Evolutionary conservation across 306 rosid species (phyloP), one percentile per base, ranked within the genome.

Genomic region (Rosa chinensis): DNA sequence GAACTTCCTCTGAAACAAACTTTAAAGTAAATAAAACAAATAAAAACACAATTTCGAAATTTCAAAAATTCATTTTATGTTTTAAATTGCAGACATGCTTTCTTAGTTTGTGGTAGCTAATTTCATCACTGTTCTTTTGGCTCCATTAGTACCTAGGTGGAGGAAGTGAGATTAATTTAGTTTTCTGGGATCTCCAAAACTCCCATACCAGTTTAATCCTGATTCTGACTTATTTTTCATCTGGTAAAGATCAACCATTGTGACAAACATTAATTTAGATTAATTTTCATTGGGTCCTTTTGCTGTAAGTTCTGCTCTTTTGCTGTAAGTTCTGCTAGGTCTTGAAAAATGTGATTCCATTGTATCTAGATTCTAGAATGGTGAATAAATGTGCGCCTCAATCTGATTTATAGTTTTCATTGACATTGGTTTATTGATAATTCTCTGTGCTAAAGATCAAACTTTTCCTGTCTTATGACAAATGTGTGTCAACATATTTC

Each of bases 361-460:
- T 75, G 32, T 17, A 43, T 10, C 5, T 45, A 28, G 44, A 10
- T 61, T 25, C n/a, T 7, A 75, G 56, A 56, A 39, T 25, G 20
- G 23, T 40, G 52, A 39, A 21, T 62, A 40, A 56, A 40, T 56
- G 40, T 5, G 39, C 14, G 4, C 18, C 67, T 40, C 68, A 56
- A 64, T 40, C 61, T 56, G 53, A 42, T 42, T 74, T 8, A 23
- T 56, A n/a, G 8, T 56, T 42, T 52, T 6, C 64, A 73, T 75
- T 62, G 44, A 61, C 63, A 50, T 73, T 43, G 28, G 52, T 66
- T 43, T 67, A 74, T 53, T 7, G 69, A 45, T 55, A 48, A 10
- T 48, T 68, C 25, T 68, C 20, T 61, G 56, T 42, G 56, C 45
- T 50, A 11, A 25, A 66, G 61, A 20, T 47, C 68, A 39, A 43